These are phyloP conservation scores for Neurospora tetrasperma DNA, from an alignment of 495 filamentous ascomycete species.

Conservation along the genomic window DNA sequence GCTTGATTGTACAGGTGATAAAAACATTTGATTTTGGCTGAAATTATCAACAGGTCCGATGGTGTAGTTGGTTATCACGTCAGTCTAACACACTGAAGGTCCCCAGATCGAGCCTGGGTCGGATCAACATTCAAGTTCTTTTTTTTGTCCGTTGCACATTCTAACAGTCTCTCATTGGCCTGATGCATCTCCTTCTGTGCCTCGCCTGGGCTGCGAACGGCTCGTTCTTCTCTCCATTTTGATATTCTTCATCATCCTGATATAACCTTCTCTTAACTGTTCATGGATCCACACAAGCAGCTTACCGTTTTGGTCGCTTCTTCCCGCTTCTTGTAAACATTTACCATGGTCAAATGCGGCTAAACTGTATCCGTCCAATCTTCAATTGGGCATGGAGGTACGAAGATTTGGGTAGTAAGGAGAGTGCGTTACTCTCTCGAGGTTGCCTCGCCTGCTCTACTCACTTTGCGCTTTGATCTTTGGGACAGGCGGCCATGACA, in stretches of 20 bases:
- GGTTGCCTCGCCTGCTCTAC: background rate
- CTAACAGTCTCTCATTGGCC: background rate
- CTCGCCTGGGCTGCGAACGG: background rate
- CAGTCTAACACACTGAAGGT: too few species aligned
- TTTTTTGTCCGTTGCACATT: background rate
- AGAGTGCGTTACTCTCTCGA: background rate
- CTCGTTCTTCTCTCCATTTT: background rate
- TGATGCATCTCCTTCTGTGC: background rate
- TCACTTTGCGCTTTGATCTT: background rate
- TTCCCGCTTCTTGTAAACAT: background rate
- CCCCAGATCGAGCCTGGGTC: constrained; percentile 15
- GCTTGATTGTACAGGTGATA: too few species aligned
- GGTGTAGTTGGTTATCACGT: constrained; percentile 26
- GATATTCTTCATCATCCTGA: background rate
- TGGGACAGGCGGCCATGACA: background rate
- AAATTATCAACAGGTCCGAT: constrained; percentile 11
- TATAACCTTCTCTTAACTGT: background rate
- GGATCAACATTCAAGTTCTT: constrained; percentile 11
- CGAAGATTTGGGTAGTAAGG: background rate
- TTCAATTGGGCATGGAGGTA: background rate
- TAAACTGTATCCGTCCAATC: background rate
- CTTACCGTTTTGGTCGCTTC: background rate
- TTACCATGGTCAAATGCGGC: background rate
- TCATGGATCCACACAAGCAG: background rate
- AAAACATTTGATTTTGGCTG: too few species aligned